phyloP scores from a whole-genome alignment of 768 basidiomycete species.

The Calvatia gigantea region DNA sequence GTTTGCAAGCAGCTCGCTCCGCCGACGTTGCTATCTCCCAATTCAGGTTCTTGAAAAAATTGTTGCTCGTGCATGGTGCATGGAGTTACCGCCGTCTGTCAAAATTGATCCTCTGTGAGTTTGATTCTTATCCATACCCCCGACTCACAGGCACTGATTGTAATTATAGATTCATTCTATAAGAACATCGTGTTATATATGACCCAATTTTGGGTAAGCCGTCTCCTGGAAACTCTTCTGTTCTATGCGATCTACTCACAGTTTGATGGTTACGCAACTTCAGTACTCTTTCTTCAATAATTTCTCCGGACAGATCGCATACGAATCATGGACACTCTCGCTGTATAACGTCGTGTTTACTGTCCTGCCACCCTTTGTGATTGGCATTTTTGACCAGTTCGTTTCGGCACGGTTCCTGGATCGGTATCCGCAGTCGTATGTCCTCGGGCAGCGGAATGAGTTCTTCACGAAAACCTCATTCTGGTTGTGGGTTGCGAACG shows the following conservation, averaged over 20 bases:
- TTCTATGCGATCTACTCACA: constrained; percentile 1
- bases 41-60: constrained; percentile 92
- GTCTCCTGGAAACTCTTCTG: background rate
- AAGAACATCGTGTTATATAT: constrained; percentile 98
- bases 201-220: constrained; percentile 93
- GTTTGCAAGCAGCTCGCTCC: constrained; percentile 96
- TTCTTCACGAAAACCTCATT: constrained; percentile 91
- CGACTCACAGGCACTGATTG: constrained; percentile 3
- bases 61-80: constrained; percentile 93
- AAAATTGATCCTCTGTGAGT: constrained; percentile 92
- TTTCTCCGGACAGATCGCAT: constrained; percentile 97
- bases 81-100: constrained; percentile 98
- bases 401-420: constrained; percentile 96
- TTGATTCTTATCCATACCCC: background rate
- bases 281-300: constrained; percentile 99
- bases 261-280: background rate
- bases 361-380: constrained; percentile 92
- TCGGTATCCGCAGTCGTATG: constrained; percentile 95
- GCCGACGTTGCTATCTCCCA: constrained; percentile 98
- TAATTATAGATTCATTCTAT: constrained; percentile 84
- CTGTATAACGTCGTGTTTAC: constrained; percentile 97
- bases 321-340: constrained; percentile 98
- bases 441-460: constrained; percentile 88
- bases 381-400: constrained; percentile 98
- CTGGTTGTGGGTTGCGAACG: constrained; percentile 90